Conservation (phyloP, 2,329 filamentous ascomycete genomes). For the Polychaeton citri region DNA sequence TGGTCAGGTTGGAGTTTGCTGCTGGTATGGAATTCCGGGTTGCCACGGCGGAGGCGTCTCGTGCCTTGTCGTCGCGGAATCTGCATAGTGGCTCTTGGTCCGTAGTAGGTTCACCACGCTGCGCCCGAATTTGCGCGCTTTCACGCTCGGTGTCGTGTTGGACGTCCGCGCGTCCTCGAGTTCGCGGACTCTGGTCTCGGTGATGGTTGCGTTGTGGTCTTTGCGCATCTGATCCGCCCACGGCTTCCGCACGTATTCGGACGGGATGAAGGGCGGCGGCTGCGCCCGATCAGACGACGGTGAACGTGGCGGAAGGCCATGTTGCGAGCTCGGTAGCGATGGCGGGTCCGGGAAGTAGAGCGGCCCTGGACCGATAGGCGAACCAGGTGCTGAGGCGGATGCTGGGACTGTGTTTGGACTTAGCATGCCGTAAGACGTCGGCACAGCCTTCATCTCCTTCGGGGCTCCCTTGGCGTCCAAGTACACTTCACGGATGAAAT, state of each 20-base stretch:
- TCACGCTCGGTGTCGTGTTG: constrained; percentile 18
- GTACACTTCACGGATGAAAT: constrained; percentile 20
- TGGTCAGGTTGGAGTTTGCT: not conserved
- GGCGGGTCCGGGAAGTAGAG: not conserved
- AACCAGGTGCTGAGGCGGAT: not conserved
- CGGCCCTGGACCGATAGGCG: not conserved
- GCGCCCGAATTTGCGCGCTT: constrained; percentile 20
- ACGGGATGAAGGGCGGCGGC: constrained; percentile 16
- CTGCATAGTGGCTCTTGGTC: constrained; percentile 11
- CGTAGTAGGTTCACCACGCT: constrained; percentile 21
- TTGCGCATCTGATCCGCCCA: constrained; percentile 20
- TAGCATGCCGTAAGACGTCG: not conserved
- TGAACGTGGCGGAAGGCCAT: constrained; percentile 4
- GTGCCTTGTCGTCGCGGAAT: not conserved
- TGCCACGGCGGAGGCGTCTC: not conserved
- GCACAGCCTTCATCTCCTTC: not conserved
- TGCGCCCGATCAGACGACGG: constrained; percentile 9
- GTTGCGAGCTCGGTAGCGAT: not conserved
- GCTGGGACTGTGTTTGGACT: not conserved
- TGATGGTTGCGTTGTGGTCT: constrained; percentile 8
- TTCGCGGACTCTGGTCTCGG: constrained; percentile 18
- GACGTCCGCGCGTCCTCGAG: constrained; percentile 14
- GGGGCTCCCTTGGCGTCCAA: constrained; percentile 5
- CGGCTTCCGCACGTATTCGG: constrained; percentile 19
- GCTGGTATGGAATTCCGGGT: not conserved